Evolutionary conservation across 1,139 yeast species (phyloP).

Genomic region (Arxiozyma slooffiae): DNA sequence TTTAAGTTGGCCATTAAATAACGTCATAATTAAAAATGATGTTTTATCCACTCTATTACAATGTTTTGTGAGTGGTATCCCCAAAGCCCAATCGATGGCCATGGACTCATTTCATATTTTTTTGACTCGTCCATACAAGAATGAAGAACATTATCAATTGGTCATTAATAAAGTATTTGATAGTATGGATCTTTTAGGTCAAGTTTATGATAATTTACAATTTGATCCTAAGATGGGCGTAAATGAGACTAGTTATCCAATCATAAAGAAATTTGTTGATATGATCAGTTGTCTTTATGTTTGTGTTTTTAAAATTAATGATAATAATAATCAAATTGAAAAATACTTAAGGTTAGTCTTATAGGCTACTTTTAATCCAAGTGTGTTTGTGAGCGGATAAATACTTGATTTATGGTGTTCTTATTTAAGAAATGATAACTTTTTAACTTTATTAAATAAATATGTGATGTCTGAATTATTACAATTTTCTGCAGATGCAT

Average conservation of each 20-base stretch:
- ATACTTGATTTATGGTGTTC: constrained; percentile 94
- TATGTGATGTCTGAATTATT: constrained; percentile 55
- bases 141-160: constrained; percentile 63
- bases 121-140: constrained; percentile 69
- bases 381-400: constrained; percentile 82
- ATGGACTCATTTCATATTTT: constrained; percentile 85
- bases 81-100: constrained; percentile 69
- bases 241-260: constrained; percentile 69
- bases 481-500: constrained; percentile 68
- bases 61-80: constrained; percentile 51
- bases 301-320: constrained; percentile 31
- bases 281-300: constrained; percentile 85
- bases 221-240: constrained; percentile 62
- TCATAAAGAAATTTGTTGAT: constrained; percentile 83
- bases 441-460: constrained; percentile 35
- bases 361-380: constrained; percentile 72
- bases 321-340: constrained; percentile 26
- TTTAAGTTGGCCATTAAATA: constrained; percentile 81
- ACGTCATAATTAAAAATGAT: constrained; percentile 57
- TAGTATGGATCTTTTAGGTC: constrained; percentile 58
- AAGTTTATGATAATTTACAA: constrained; percentile 52
- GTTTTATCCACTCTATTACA: constrained; percentile 56
- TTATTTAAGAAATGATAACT: constrained; percentile 69
- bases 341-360: constrained; percentile 66
- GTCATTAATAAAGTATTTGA: constrained; percentile 74